A percentile compares a stretch with the other conserved stretches of the same genome.
Conservation (phyloP, 2,329 filamentous ascomycete species). For the Phaeosphaeriaceae sp. region DNA sequence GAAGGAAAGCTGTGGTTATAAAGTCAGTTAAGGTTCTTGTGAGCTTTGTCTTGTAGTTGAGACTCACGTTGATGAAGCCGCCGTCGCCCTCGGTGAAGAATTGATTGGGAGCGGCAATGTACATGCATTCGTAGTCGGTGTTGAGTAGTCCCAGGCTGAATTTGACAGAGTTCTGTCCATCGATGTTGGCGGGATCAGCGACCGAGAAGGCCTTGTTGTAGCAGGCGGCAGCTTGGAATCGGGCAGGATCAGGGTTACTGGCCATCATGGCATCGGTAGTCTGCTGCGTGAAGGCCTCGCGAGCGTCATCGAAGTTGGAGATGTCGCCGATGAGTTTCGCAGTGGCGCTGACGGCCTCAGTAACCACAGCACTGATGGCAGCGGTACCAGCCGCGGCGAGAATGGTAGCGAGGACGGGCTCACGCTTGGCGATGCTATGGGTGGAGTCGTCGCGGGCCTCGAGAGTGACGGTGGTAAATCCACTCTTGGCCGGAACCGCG, state of each 20-base stretch:
- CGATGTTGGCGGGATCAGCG: constrained; percentile 6
- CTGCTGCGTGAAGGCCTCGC: constrained; percentile 11
- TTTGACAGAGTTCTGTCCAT: constrained; percentile 8
- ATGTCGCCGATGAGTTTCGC: constrained; percentile 10
- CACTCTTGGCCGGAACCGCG: constrained; percentile 4
- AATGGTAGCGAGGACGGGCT: constrained; percentile 8
- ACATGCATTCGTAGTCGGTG: constrained; percentile 16
- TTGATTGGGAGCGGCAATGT: constrained; percentile 9
- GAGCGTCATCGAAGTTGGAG: constrained; percentile 7
- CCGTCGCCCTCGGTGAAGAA: constrained; percentile 11
- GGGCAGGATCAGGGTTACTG: constrained; percentile 8
- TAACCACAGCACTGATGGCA: constrained; percentile 10
- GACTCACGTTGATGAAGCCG: constrained; percentile 7
- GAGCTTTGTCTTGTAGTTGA: neutral
- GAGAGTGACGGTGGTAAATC: neutral
- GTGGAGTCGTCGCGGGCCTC: constrained; percentile 1
- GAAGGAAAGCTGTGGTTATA: constrained; percentile 7
- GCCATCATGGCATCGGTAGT: constrained; percentile 10
- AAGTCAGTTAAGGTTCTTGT: neutral
- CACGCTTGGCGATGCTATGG: constrained; percentile 5
- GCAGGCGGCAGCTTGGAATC: constrained; percentile 10
- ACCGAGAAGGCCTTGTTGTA: constrained; percentile 11
- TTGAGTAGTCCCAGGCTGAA: constrained; percentile 10
- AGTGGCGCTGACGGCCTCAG: constrained; percentile 5
- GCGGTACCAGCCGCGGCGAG: constrained; percentile 11